Evolutionary conservation across 805 yeast genomes (phyloP).

Genomic region (Metschnikowia cubensis): DNA sequence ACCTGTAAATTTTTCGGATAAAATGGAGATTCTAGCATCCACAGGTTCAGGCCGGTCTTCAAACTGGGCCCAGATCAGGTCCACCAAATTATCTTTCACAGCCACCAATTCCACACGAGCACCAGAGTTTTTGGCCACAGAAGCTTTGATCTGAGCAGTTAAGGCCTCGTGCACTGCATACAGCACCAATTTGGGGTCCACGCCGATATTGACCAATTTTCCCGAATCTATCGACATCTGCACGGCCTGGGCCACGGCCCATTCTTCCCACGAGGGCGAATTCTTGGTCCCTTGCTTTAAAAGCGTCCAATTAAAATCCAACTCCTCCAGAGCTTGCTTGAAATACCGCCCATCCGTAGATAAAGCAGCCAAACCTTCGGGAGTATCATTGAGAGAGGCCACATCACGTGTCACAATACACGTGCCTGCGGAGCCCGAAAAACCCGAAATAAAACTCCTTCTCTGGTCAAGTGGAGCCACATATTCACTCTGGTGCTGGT

Average conservation of each 20-base stretch:
- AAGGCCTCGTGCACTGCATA: conserved; percentile 32
- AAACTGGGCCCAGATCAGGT: conserved; percentile 64
- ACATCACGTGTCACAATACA: conserved; percentile 75
- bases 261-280: conserved; percentile 55
- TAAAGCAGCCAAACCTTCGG: conserved; percentile 54
- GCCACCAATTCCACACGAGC: conserved; percentile 42
- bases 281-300: conserved; percentile 49
- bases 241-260: conserved; percentile 50
- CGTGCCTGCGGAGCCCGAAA: conserved; percentile 90
- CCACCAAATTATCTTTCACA: conserved; percentile 63
- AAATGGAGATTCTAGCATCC: conserved; percentile 45
- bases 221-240: conserved; percentile 49
- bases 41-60: conserved; percentile 59
- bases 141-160: conserved; percentile 26
- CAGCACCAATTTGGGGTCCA: conserved; percentile 50
- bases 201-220: conserved; percentile 32
- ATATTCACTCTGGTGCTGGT: conserved; percentile 91
- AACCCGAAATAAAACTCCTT: conserved; percentile 78
- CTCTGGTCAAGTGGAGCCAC: conserved; percentile 79
- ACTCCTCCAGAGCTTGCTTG: conserved; percentile 53
- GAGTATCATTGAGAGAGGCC: conserved; percentile 45
- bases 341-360: conserved; percentile 62
- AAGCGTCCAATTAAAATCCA: conserved; percentile 58
- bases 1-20: conserved; percentile 61
- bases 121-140: conserved; percentile 19